Evolutionary conservation across 73 alveolate genomes (phyloP).

Genomic region (Paramecium tetraurelia): DNA sequence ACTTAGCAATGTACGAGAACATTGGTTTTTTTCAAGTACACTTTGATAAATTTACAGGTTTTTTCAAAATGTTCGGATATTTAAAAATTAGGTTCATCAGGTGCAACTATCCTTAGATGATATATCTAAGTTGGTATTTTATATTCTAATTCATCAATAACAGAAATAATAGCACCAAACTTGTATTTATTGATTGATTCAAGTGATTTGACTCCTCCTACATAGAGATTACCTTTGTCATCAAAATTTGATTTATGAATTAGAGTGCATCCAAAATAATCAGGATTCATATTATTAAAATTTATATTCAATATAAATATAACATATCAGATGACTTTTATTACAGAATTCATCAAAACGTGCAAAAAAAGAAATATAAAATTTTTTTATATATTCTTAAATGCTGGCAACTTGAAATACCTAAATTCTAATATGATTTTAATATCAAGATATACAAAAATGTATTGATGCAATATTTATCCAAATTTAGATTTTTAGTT

Average conservation of each 20-base stretch:
- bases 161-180: background rate
- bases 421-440: background rate
- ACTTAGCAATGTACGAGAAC: conserved; percentile 92
- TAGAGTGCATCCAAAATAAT: background rate
- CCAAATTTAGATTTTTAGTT: no score
- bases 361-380: no score
- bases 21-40: conserved; percentile 15
- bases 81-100: conserved; percentile 13
- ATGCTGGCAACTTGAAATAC: no score
- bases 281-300: background rate
- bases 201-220: background rate
- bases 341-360: background rate
- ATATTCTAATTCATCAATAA: background rate
- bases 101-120: conserved; percentile 22
- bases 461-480: no score
- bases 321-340: background rate
- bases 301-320: background rate
- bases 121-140: background rate
- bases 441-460: no score
- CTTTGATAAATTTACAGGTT: conserved; percentile 33
- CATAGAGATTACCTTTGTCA: background rate
- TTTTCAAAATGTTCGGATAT: background rate
- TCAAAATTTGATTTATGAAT: background rate
- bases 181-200: background rate
- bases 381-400: no score